These are phyloP conservation scores for Colletotrichum sp. DNA, from an alignment of 2,329 filamentous ascomycete species.

Conservation along the genomic window DNA sequence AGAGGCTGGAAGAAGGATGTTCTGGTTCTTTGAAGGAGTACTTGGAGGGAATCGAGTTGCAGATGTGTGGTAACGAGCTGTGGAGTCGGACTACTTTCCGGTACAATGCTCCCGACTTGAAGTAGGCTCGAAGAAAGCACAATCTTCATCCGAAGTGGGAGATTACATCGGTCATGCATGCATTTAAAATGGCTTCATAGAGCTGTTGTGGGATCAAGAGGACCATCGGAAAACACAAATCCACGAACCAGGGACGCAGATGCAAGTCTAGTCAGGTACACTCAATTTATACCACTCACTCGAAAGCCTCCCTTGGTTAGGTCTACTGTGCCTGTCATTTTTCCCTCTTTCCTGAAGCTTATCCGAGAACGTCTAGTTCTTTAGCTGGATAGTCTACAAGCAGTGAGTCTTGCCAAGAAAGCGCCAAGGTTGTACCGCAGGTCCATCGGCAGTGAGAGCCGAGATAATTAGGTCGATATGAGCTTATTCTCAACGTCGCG, in stretches of 20 bases:
- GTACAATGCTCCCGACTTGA: neutral
- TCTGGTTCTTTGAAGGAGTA: neutral
- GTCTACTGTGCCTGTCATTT: neutral
- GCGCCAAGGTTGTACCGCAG: neutral
- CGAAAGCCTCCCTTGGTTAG: fast-evolving
- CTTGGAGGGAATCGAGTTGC: constrained; percentile 6
- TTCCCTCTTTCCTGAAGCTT: fast-evolving
- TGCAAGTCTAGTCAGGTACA: neutral
- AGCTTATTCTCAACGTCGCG: neutral
- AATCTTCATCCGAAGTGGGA: neutral
- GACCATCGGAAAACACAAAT: neutral
- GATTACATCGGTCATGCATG: neutral
- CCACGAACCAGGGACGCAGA: neutral
- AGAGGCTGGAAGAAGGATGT: neutral
- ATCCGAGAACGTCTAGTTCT: fast-evolving
- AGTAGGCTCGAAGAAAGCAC: neutral
- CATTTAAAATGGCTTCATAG: neutral
- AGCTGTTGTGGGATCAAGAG: neutral
- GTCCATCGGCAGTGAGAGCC: neutral
- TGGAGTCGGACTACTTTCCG: constrained; percentile 17
- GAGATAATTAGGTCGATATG: neutral
- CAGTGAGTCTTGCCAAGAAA: neutral
- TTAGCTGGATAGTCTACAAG: neutral
- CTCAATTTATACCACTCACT: neutral
- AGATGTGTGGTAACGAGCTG: constrained; percentile 16